These are phyloP conservation scores for Babesia ovata DNA, from an alignment of 169 alveolate species.

Conservation along the genomic window DNA sequence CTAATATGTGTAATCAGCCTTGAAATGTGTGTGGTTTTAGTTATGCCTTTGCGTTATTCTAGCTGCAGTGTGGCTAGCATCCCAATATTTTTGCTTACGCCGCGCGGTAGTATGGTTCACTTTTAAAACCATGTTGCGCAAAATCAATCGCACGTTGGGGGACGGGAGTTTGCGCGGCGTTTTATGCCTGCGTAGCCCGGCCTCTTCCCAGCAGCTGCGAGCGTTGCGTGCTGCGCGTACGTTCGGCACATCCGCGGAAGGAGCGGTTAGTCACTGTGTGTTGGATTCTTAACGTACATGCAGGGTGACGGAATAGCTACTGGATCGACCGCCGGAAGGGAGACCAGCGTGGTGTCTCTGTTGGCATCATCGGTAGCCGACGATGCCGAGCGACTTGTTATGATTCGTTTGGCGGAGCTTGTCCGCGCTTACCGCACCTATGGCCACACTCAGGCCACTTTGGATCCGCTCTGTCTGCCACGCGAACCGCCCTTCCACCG, in stretches of 20 bases:
- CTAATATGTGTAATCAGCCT: too few species aligned
- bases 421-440: conserved; percentile 71
- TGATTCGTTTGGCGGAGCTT: conserved; percentile 66
- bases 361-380: conserved; percentile 11
- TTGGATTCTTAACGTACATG: neutral
- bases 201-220: neutral
- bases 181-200: neutral
- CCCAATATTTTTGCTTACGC: too few species aligned
- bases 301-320: neutral
- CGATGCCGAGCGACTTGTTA: conserved; percentile 20
- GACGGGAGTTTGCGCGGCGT: neutral
- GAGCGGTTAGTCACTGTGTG: neutral
- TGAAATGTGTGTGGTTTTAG: too few species aligned
- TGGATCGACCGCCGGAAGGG: conserved; percentile 1
- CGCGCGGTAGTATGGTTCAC: neutral
- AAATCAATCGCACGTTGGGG: neutral
- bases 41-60: too few species aligned
- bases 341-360: conserved; percentile 11
- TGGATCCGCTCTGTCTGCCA: conserved; percentile 76
- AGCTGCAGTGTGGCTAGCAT: too few species aligned
- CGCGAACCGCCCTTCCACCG: conserved; percentile 72
- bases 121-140: neutral
- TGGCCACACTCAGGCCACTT: conserved; percentile 70
- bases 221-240: neutral
- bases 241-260: neutral